Percentiles rank a stretch among this genome's conserved stretches.
Evolutionary conservation across 2,329 filamentous ascomycete species (phyloP).

Genomic region (Cladophialophora psammophila): DNA sequence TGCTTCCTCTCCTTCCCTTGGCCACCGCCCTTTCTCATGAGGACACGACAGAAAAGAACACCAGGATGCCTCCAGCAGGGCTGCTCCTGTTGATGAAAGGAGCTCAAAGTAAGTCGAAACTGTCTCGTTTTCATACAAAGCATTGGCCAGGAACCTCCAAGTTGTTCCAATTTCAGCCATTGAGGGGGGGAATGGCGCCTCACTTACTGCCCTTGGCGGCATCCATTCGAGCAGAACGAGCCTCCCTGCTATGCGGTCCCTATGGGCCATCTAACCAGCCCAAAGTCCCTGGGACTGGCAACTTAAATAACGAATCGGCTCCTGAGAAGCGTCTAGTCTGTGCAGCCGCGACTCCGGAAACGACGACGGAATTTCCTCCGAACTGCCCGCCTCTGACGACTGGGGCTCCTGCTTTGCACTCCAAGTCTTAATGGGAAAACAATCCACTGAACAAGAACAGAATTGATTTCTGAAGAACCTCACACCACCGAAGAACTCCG

Average conservation of each 20-base stretch:
- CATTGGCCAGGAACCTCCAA: neutral
- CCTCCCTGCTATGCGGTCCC: neutral
- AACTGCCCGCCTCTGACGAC: slow-evolving; percentile 3
- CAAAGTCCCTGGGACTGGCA: neutral
- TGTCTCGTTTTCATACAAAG: neutral
- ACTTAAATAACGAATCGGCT: slow-evolving; percentile 12
- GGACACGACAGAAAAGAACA: neutral
- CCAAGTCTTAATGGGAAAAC: slow-evolving; percentile 8
- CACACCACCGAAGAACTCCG: neutral
- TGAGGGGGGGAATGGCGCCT: neutral
- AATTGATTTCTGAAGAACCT: slow-evolving; percentile 1
- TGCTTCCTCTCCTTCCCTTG: neutral
- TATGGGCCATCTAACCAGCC: neutral
- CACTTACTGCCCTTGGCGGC: neutral
- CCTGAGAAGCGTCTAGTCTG: neutral
- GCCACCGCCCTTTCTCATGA: neutral
- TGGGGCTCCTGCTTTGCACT: neutral
- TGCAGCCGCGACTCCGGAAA: neutral
- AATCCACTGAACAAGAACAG: slow-evolving; percentile 10
- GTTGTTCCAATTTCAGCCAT: neutral
- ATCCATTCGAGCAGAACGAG: neutral
- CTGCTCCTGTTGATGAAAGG: neutral
- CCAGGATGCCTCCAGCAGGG: neutral
- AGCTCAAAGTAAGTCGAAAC: neutral
- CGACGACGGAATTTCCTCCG: slow-evolving; percentile 22